Evolutionary conservation across 257 asterid genomes (phyloP), one percentile per base, ranked within the genome.

Genomic region (Solanum commersonii): DNA sequence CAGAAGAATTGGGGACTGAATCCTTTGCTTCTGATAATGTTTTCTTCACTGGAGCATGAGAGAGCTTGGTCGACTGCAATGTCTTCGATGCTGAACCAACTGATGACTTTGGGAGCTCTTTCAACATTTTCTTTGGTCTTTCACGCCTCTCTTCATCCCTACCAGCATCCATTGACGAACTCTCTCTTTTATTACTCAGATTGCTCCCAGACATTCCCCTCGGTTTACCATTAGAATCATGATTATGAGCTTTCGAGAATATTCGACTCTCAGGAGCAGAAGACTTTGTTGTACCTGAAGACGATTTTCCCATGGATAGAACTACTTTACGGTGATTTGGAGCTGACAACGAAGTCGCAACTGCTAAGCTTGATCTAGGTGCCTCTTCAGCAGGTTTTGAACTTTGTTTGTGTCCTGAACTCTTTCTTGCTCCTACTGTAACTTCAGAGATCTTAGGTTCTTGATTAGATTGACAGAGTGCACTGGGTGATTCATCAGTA

Each of bases 41-140:
- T 89, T 88, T 91, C 92, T 92, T 97, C 84, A 94, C 94, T 31
- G 94, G 91, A 52, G 93, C 71, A 84, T 92, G 91, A n/a, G 93
- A 87, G 79, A 91, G 86, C 92, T 92, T 93, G 86, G 91, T 89
- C 77, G 92, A 88, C 88, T 93, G 94, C 84, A 93, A 87, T 31
- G 89, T 68, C 92, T 92, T 94, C 44, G 94, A 82, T 33, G 87
- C 87, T 82, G 93, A 87, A 88, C 89, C 89, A 59, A 89, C 59
- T 29, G 91, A 77, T 9, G 91, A 87, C 90, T 94, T 94, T 35
- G 96, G 87, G 85, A 91, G 86, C 89, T 96, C 98, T 94, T 93
- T 95, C 33, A 88, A 87, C 79, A 90, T 82, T 88, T 95, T 95
- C 93, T 91, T 95, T 38, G 91, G 90, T 89, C 90, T 97, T 85